Evolutionary conservation across 768 basidiomycete genomes (phyloP), one percentile per base, ranked within the genome.

Genomic region (Trametes coccinea): DNA sequence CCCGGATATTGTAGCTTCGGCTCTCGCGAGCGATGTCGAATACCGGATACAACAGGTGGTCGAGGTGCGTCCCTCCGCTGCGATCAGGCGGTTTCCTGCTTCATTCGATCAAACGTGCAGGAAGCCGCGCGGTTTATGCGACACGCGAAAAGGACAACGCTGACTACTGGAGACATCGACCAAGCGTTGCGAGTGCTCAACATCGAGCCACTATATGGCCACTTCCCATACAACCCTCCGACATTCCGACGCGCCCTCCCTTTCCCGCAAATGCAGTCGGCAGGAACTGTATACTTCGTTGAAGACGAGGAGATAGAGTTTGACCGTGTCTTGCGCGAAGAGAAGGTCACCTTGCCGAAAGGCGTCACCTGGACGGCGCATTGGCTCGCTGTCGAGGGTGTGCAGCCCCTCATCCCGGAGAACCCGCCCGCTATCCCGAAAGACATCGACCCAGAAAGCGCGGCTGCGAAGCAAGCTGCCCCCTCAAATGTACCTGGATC

Each of bases 231-330:
- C 66, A 84, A 86, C 66, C 82, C 85, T 10, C 80, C 84, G 0
- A 75, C 81, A 2, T 92, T 85, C 78, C 85, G 84, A 68, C 81
- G 76, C 49, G 77, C 79, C 45, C 80, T 79, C 45, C 77, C 83
- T 33, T 78, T 77, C 66, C 73, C 79, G 10, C 76, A 82, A 61
- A 55, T 72, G 46, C 76, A 79, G 9, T 73, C 80, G 3, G 83
- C 84, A 5, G 90, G 89, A 0, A 77, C 90, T 2, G 89, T 98
- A 3, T 98, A 93, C 76, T 94, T 93, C 69, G 86, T 96, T 16
- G 93, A 97, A 62, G 97, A 99, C 71, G 95, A 98, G 67, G 97
- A 98, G 74, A 89, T 99, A 50, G 97, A 98, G 75, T 94, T 99
- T 68, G 92, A 95, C 71, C 92, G 88, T 55, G 87, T 95, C 9